Conservation (phyloP, 345 rosid species). For the Laguncularia racemosa region DNA sequence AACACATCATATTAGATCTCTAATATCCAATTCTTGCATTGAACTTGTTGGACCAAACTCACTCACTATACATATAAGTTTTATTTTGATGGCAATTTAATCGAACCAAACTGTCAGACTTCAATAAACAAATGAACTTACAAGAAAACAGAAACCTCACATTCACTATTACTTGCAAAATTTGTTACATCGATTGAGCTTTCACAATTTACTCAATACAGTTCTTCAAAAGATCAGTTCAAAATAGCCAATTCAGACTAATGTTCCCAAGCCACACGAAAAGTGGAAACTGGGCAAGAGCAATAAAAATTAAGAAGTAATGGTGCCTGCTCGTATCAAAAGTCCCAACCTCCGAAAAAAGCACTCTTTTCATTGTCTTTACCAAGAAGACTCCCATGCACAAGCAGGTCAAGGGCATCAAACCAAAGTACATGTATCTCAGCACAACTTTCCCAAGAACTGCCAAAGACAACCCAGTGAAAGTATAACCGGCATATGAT, state of each 20-base stretch:
- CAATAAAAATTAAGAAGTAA: slow-evolving; percentile 76
- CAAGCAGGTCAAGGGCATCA: slow-evolving; percentile 81
- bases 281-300: slow-evolving; percentile 82
- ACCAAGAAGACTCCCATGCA: slow-evolving; percentile 86
- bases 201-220: neutral
- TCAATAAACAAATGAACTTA: slow-evolving; percentile 14
- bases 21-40: too few species aligned
- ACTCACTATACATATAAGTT: too few species aligned
- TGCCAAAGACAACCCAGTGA: slow-evolving; percentile 67
- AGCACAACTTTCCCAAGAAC: slow-evolving; percentile 64
- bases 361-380: slow-evolving; percentile 95
- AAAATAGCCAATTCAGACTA: slow-evolving; percentile 76
- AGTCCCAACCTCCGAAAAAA: slow-evolving; percentile 82
- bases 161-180: too few species aligned
- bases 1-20: too few species aligned
- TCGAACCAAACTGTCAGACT: neutral
- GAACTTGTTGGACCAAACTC: too few species aligned
- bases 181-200: too few species aligned
- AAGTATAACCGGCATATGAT: slow-evolving; percentile 85
- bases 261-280: slow-evolving; percentile 92
- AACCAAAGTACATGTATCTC: slow-evolving; percentile 62
- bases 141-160: too few species aligned
- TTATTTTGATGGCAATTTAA: too few species aligned
- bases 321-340: slow-evolving; percentile 89
- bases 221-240: neutral